Conservation (phyloP, 805 yeast genomes). For the Kuraishia cidri region DNA sequence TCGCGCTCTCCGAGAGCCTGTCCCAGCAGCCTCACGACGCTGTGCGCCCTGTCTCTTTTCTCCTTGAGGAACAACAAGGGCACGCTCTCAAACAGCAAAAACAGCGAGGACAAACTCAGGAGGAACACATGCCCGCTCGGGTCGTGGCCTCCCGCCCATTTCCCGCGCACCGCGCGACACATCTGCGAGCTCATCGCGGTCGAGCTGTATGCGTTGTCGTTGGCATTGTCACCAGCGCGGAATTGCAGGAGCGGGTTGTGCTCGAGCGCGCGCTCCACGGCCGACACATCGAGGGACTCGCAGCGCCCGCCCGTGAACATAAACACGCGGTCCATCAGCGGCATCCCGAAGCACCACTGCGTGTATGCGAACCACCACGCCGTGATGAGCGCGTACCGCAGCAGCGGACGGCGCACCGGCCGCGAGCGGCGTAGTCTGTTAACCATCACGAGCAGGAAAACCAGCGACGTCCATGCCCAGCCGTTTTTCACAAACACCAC, state of each 20-base stretch:
- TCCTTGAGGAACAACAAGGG: constrained; percentile 6
- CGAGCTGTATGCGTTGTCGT: constrained; percentile 1
- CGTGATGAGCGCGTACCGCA: constrained; percentile 48
- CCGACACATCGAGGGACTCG: constrained; percentile 14
- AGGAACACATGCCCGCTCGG: constrained; percentile 92
- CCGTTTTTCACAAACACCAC: constrained; percentile 76
- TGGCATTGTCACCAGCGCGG: neutral
- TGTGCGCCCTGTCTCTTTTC: neutral
- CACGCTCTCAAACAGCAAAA: constrained; percentile 55
- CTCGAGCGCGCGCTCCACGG: neutral
- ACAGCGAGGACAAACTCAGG: constrained; percentile 54
- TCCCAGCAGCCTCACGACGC: neutral
- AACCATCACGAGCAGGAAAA: constrained; percentile 15
- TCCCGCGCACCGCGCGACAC: constrained; percentile 55
- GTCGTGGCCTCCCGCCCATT: constrained; percentile 86
- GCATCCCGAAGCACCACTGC: constrained; percentile 80
- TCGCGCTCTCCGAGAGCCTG: neutral
- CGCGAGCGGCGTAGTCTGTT: constrained; percentile 3
- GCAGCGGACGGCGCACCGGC: constrained; percentile 10
- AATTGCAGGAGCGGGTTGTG: neutral
- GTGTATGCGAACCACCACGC: constrained; percentile 81
- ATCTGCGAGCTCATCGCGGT: constrained; percentile 21
- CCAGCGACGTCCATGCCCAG: constrained; percentile 81
- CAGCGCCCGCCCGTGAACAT: constrained; percentile 65
- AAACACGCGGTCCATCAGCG: constrained; percentile 85